Evolutionary conservation across 169 alveolate genomes (phyloP).

Genomic region (Eimeria mitis): DNA sequence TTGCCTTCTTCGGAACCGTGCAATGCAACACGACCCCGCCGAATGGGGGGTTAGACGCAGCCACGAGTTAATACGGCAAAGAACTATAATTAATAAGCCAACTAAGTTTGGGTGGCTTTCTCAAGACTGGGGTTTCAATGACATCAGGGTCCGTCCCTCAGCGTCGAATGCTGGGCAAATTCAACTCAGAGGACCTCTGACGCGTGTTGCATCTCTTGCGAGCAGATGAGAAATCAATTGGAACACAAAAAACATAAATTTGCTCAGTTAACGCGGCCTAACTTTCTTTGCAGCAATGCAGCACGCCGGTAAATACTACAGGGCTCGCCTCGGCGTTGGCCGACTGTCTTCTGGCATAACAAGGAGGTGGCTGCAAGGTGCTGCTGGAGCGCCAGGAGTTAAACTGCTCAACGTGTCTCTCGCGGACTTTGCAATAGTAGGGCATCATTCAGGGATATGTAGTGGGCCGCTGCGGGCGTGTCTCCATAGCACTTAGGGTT

Average conservation of each 20-base stretch:
- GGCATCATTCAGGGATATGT: neutral
- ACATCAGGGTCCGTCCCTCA: neutral
- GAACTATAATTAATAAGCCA: neutral
- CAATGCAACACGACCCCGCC: neutral
- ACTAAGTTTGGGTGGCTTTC: neutral
- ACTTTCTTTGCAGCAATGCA: neutral
- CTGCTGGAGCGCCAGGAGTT: conserved; percentile 14
- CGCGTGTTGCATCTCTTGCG: neutral
- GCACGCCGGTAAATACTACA: neutral
- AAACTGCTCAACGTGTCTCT: conserved; percentile 71
- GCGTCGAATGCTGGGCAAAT: neutral
- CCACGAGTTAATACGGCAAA: neutral
- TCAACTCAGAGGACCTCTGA: neutral
- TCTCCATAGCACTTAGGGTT: neutral
- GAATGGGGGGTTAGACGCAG: neutral
- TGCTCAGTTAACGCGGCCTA: too few relatives aligned
- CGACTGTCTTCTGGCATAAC: neutral
- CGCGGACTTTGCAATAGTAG: conserved; percentile 38
- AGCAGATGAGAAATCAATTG: neutral
- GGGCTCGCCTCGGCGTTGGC: neutral
- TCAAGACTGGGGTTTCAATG: neutral
- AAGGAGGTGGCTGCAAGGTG: conserved; percentile 13
- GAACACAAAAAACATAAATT: too few relatives aligned
- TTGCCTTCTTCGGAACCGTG: neutral
- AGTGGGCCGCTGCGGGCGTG: neutral